Conservation (phyloP, 2,329 filamentous ascomycete species). For the Magnaporthiopsis rhizophila region DNA sequence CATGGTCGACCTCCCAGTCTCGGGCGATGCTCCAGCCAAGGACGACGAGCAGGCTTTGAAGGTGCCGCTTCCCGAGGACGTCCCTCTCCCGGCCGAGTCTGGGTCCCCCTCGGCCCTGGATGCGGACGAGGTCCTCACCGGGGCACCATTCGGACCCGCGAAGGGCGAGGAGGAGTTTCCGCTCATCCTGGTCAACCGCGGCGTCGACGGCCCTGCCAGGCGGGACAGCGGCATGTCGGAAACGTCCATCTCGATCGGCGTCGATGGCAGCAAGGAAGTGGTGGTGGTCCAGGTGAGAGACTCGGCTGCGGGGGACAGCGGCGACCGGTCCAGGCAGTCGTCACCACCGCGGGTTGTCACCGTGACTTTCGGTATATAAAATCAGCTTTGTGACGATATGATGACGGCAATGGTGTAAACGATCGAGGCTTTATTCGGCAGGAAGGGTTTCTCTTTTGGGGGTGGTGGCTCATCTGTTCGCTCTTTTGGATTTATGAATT, state of each 20-base stretch:
- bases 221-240: conserved; percentile 1
- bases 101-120: not conserved
- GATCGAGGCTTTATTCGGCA: not conserved
- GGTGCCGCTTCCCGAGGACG: not conserved
- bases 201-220: not conserved
- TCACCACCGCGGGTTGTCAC: not conserved
- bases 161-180: not conserved
- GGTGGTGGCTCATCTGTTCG: not conserved
- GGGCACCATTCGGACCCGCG: not conserved
- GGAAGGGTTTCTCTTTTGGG: too few relatives aligned
- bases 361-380: conserved; percentile 5
- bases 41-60: not conserved
- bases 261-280: conserved; percentile 7
- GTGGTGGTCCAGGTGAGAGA: conserved; percentile 4
- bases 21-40: not conserved
- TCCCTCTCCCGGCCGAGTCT: not conserved
- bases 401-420: not conserved
- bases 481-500: not conserved
- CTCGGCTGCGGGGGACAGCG: not conserved
- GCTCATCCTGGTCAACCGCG: not conserved
- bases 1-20: not conserved
- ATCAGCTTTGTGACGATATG: conserved; percentile 1
- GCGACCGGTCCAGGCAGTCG: not conserved
- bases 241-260: conserved; percentile 5
- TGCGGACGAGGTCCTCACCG: not conserved